A percentile compares a stretch with the other conserved stretches of the same genome.
These are phyloP conservation scores for Boechera stricta DNA, from an alignment of 345 rosid species.

Conservation along the genomic window DNA sequence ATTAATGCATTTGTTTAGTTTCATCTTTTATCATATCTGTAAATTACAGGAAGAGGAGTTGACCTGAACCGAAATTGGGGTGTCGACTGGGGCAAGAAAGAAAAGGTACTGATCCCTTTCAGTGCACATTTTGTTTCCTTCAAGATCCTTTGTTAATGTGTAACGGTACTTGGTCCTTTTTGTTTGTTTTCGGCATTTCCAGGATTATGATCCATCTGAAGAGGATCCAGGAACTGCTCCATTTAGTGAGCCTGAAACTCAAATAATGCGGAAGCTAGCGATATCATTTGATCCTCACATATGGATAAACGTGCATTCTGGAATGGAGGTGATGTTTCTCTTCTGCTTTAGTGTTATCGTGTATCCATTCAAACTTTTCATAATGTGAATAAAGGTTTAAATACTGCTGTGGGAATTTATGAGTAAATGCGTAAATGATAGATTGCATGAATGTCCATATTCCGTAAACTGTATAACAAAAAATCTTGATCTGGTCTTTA, in stretches of 20 bases:
- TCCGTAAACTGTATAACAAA: no score
- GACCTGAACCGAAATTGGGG: constrained; percentile 99
- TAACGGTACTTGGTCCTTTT: not conserved
- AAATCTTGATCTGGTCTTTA: constrained; percentile 2
- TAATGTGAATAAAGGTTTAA: not conserved
- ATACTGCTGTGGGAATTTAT: not conserved
- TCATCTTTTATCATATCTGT: constrained; percentile 12
- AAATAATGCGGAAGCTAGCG: constrained; percentile 90
- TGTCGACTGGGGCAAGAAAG: constrained; percentile 99
- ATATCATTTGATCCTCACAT: constrained; percentile 90
- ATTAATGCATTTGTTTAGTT: constrained; percentile 19
- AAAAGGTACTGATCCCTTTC: constrained; percentile 60
- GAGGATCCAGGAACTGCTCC: constrained; percentile 96
- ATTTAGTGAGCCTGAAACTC: constrained; percentile 96
- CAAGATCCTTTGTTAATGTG: not conserved
- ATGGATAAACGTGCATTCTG: constrained; percentile 97
- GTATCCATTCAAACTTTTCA: not conserved
- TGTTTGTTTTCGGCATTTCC: constrained; percentile 16
- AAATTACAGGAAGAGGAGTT: constrained; percentile 86
- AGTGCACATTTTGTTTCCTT: not conserved
- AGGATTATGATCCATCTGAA: constrained; percentile 98
- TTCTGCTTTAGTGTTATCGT: not conserved
- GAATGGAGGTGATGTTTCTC: constrained; percentile 72
- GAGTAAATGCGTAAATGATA: not conserved
- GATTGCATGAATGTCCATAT: not conserved